Conservation (phyloP, 108 stramenopile genomes). For the Skeletonema costatum region DNA sequence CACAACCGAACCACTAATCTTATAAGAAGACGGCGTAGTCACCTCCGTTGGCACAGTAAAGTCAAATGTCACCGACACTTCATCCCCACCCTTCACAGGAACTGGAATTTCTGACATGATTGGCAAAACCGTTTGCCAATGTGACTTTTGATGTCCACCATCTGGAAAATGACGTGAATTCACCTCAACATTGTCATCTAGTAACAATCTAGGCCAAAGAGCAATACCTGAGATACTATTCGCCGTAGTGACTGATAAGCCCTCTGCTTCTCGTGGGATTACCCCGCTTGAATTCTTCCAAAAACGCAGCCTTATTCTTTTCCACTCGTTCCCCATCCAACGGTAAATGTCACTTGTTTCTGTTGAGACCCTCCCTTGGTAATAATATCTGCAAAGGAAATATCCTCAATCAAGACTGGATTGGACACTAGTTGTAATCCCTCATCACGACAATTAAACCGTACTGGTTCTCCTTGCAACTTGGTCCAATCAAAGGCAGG, state of each 20-base stretch:
- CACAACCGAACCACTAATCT: slow-evolving; percentile 45
- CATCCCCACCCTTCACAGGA: slow-evolving; percentile 40
- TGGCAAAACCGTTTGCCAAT: slow-evolving; percentile 80
- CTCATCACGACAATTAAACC: slow-evolving; percentile 74
- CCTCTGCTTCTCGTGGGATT: slow-evolving; percentile 31
- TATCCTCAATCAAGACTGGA: slow-evolving; percentile 64
- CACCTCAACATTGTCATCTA: slow-evolving; percentile 26
- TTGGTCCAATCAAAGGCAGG: slow-evolving; percentile 76
- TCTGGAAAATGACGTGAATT: slow-evolving; percentile 54
- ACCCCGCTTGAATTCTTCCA: slow-evolving; percentile 40
- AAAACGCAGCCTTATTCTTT: slow-evolving; percentile 35
- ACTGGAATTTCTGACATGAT: slow-evolving; percentile 56
- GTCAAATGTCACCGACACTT: slow-evolving; percentile 28
- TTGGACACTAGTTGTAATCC: slow-evolving; percentile 61
- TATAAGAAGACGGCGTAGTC: slow-evolving; percentile 38
- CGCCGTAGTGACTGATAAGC: slow-evolving; percentile 32
- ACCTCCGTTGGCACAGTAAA: slow-evolving; percentile 44
- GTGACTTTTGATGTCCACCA: slow-evolving; percentile 63
- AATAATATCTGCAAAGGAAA: slow-evolving; percentile 48
- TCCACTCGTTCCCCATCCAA: slow-evolving; percentile 47
- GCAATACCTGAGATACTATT: slow-evolving; percentile 59
- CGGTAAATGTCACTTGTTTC: slow-evolving; percentile 35
- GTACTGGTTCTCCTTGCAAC: slow-evolving; percentile 59
- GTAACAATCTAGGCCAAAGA: slow-evolving; percentile 64
- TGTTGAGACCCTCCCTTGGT: background rate